Evolutionary conservation across 345 rosid species (phyloP).

Genomic region (Gossypium arboreum): DNA sequence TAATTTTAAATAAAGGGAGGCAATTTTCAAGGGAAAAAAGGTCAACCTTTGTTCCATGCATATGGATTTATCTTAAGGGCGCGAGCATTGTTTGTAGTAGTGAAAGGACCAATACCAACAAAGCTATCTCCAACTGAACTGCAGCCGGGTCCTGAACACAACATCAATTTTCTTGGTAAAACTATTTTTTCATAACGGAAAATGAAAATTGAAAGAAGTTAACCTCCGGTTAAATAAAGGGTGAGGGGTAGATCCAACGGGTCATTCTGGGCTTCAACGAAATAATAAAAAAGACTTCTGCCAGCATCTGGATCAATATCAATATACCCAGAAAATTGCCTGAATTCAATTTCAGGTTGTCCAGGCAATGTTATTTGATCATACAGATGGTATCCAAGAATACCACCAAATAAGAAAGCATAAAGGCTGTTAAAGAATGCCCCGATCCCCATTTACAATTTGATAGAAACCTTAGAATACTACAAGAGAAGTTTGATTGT

Average conservation of each 20-base stretch:
- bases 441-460: background rate
- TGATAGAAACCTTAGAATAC: background rate
- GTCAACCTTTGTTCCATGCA: slow-evolving; percentile 6
- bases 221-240: background rate
- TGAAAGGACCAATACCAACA: slow-evolving; percentile 8
- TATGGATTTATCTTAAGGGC: background rate
- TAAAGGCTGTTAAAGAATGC: background rate
- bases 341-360: background rate
- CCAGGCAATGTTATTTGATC: background rate
- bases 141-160: background rate
- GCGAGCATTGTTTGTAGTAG: background rate
- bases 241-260: background rate
- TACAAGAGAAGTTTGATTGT: too few species aligned
- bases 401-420: background rate
- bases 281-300: slow-evolving; percentile 4
- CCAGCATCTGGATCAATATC: background rate
- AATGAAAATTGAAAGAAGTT: background rate
- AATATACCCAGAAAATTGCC: slow-evolving; percentile 1
- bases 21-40: background rate
- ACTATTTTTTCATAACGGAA: too few species aligned
- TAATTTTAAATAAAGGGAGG: too few species aligned
- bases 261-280: background rate
- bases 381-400: background rate
- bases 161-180: background rate
- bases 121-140: background rate